Conservation (phyloP, 441 rosid species). For the Populus hybrid region DNA sequence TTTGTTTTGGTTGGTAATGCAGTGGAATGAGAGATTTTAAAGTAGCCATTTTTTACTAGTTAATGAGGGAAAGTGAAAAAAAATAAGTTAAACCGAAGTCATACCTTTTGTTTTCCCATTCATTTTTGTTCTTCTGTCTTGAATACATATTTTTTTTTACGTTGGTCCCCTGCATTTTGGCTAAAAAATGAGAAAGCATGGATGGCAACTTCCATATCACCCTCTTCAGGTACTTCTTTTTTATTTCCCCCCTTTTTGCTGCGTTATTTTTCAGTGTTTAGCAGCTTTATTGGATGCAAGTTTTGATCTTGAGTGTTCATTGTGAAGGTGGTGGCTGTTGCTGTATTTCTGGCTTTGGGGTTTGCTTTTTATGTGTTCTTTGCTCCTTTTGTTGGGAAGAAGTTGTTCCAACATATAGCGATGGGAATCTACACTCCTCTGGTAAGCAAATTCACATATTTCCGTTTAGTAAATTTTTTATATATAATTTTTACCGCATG, state of each 20-base stretch:
- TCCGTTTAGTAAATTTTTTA: not conserved
- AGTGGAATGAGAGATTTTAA: constrained; percentile 28
- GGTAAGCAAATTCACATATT: constrained; percentile 41
- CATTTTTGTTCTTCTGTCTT: constrained; percentile 17
- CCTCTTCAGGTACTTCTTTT: constrained; percentile 75
- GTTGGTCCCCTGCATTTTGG: constrained; percentile 41
- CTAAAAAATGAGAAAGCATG: constrained; percentile 86
- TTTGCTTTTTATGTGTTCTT: constrained; percentile 98
- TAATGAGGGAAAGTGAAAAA: constrained; percentile 47
- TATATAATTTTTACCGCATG: not conserved
- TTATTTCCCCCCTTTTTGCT: not conserved
- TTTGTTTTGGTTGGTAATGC: constrained; percentile 23
- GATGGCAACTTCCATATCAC: constrained; percentile 98
- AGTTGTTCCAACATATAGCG: constrained; percentile 66
- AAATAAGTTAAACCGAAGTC: constrained; percentile 20
- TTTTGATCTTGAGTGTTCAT: constrained; percentile 25
- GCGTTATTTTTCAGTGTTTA: not conserved
- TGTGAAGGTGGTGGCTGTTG: constrained; percentile 94
- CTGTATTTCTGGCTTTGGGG: constrained; percentile 95
- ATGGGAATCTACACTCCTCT: constrained; percentile 96
- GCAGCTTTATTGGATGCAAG: constrained; percentile 14
- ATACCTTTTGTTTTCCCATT: constrained; percentile 4
- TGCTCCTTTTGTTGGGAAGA: constrained; percentile 94
- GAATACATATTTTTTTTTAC: constrained; percentile 14
- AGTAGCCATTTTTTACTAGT: constrained; percentile 25